These are phyloP conservation scores for Colletotrichum abscissum DNA, from an alignment of 2,329 filamentous ascomycete species.

Conservation along the genomic window DNA sequence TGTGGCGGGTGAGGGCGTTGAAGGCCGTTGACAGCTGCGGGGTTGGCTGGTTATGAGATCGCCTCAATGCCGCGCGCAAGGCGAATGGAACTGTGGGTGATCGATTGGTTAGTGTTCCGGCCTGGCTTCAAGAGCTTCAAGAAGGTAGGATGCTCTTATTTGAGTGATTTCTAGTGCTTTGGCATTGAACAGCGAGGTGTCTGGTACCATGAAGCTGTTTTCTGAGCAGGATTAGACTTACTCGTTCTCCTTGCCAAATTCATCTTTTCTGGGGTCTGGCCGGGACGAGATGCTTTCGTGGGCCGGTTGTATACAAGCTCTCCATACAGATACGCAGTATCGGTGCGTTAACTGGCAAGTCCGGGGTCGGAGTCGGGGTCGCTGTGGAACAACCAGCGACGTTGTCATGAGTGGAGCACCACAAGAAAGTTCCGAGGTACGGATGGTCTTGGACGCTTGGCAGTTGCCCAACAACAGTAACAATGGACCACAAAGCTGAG, in stretches of 20 bases:
- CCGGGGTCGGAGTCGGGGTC: background rate
- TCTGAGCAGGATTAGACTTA: background rate
- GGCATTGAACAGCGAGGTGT: no score
- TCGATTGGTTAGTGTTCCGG: conserved; percentile 23
- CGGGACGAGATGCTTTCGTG: background rate
- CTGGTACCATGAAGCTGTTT: background rate
- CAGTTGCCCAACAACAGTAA: background rate
- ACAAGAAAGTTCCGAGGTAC: background rate
- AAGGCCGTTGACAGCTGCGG: conserved; percentile 15
- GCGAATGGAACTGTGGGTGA: conserved; percentile 3
- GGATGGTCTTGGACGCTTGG: background rate
- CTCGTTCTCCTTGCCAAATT: background rate
- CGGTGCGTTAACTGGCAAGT: background rate
- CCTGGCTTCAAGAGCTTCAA: background rate
- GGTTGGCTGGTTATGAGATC: conserved; percentile 10
- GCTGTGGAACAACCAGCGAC: background rate
- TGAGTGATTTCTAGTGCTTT: background rate
- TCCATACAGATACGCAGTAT: background rate
- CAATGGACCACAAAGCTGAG: background rate
- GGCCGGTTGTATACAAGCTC: background rate
- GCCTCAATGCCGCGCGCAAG: conserved; percentile 14
- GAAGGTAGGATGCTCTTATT: background rate
- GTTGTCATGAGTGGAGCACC: background rate
- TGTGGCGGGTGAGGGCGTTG: background rate
- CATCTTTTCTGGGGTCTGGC: background rate